Conservation (phyloP, 139 green algal genomes). For the Ettlia oleoabundans region DNA sequence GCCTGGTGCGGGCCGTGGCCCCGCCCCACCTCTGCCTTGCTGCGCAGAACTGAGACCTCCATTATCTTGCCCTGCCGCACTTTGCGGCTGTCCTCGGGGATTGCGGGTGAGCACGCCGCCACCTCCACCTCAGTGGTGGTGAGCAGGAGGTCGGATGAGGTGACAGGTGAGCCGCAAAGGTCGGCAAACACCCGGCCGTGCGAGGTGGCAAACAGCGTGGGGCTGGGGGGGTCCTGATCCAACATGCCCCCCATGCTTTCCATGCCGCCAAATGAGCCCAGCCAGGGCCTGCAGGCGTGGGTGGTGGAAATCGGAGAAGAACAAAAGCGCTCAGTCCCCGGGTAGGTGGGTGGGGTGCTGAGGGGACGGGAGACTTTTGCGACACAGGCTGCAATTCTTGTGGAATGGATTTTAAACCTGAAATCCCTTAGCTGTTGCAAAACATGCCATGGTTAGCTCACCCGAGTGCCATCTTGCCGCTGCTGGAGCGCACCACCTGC, state of each 20-base stretch:
- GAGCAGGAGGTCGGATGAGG: not conserved
- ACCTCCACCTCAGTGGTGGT: not conserved
- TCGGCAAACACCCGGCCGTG: constrained; percentile 22
- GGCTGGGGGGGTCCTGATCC: constrained; percentile 5
- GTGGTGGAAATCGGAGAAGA: too few species aligned
- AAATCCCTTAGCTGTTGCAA: too few species aligned
- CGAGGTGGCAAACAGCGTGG: constrained; percentile 19
- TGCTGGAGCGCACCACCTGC: not conserved
- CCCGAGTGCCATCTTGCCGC: constrained; percentile 4
- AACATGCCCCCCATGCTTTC: not conserved
- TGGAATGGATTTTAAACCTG: too few species aligned
- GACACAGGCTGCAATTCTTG: too few species aligned
- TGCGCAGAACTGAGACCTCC: not conserved
- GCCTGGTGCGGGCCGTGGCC: too few species aligned
- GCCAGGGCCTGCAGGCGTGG: constrained; percentile 22
- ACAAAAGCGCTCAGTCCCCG: too few species aligned
- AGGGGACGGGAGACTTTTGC: too few species aligned
- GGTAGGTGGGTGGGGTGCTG: too few species aligned
- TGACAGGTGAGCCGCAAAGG: not conserved
- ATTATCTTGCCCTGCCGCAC: not conserved
- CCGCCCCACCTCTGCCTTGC: not conserved
- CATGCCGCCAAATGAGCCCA: constrained; percentile 1
- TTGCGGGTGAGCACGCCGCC: not conserved
- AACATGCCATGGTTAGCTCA: too few species aligned
- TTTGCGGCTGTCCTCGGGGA: not conserved